Evolutionary conservation across 148 eudicot species (phyloP), one percentile per base, ranked within the genome.

Genomic region (Polygonum maritimum): DNA sequence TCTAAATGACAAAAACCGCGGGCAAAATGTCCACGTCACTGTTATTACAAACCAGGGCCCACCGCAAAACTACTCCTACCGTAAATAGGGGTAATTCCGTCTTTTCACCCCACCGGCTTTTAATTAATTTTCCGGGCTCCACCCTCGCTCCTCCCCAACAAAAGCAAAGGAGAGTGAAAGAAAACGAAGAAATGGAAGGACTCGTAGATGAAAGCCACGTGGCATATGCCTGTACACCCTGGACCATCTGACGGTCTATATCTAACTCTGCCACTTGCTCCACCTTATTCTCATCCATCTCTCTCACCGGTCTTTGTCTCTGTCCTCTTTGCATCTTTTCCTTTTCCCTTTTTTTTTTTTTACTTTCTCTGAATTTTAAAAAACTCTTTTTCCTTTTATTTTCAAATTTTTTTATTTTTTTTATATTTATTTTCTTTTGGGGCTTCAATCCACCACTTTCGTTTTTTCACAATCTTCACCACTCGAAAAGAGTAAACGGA

Each of bases 281-380:
- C 71, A 14, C 38, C 71, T 67, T 67, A 67, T 67, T 35, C 71
- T 67, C 71, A 67, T 67, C 71, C 71, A 67, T 67, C 71, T 67
- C 71, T 67, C 71, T 67, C 71, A 67, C 71, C 19, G 19, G 71
- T 67, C 71, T 35, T 16, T 15, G 19, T 67, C 39, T 62, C 3
- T 33, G 69, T 62, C 69, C 45, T 67, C 45, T 36, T n/a, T 26
- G 31, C 31, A 26, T 57, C 71, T 67, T 36, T 67, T 67, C 15
- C 71, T 67, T 67, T 67, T 67, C 44, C 16, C 38, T 67, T 31
- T 18, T 39, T 18, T 62, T 62, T 62, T 62, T 57, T 62, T 2
- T 7, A 31, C 39, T 62, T 62, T 33, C 39, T 62, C 39, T 0
- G 33, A 26, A 31, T 67, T 67, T 57, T 67, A 36, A 67, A 67